Base-by-base conservation (phyloP, 108 stramenopile species). In the Seminavis robusta region DNA sequence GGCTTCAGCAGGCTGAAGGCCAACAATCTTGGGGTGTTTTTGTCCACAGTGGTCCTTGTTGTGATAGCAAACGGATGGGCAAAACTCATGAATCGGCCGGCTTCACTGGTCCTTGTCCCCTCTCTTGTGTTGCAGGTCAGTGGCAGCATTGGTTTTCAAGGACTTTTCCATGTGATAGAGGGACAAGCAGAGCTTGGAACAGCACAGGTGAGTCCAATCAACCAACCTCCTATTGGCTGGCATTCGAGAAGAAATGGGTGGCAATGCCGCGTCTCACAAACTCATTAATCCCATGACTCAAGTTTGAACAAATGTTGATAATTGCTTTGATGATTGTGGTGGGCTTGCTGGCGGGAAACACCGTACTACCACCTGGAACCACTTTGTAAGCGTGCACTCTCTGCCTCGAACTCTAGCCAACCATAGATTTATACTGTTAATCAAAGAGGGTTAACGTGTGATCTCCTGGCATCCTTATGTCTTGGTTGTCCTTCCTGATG, bases 261-360 rank as follows among this genome's bases (percentile, higher is more conserved):
- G n/a, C n/a, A n/a, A n/a, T n/a, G n/a, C n/a, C n/a, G n/a, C n/a
- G n/a, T n/a, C n/a, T n/a, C n/a, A n/a, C n/a, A n/a, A n/a, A n/a
- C n/a, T n/a, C n/a, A n/a, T n/a, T n/a, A n/a, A n/a, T n/a, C n/a
- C n/a, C n/a, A n/a, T n/a, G n/a, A n/a, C n/a, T n/a, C n/a, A n/a
- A n/a, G n/a, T n/a, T n/a, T n/a, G n/a, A n/a, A n/a, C n/a, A n/a
- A n/a, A n/a, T n/a, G n/a, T n/a, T n/a, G n/a, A n/a, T n/a, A n/a
- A n/a, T n/a, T n/a, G n/a, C n/a, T n/a, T 20, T 56, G 39, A 26
- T 56, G 54, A 56, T 56, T 20, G 37, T 56, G 38, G 54, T 31
- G 6, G 54, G 54, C 3, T 19, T 56, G 4, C 15, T 56, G 37
- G 32, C 54, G 9, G 54, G 54, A 31, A 41, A 39, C 27, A 41